Evolutionary conservation across 1,284 basidiomycete species (phyloP).

Genomic region (Kwoniella shivajii): DNA sequence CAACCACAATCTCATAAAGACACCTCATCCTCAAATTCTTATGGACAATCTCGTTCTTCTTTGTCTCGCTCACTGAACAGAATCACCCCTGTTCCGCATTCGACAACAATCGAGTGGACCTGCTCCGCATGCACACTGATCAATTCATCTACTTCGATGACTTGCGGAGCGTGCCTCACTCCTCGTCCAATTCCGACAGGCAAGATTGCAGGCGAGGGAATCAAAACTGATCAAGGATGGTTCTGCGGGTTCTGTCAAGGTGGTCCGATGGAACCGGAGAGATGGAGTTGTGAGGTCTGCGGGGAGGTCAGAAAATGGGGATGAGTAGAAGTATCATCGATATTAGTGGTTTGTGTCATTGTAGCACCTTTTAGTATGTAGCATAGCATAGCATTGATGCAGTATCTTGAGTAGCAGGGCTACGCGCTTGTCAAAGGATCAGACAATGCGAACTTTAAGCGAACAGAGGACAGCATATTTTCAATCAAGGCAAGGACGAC

Average conservation of each 20-base stretch:
- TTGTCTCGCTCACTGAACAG: not conserved
- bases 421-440: too few relatives aligned
- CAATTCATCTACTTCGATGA: slow-evolving; percentile 59
- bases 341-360: too few relatives aligned
- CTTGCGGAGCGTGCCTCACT: slow-evolving; percentile 67
- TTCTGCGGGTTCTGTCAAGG: slow-evolving; percentile 67
- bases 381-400: too few relatives aligned
- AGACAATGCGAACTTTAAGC: too few relatives aligned
- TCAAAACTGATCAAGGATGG: slow-evolving; percentile 60
- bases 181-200: slow-evolving; percentile 55
- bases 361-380: too few relatives aligned
- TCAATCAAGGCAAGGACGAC: too few relatives aligned
- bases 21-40: too few relatives aligned
- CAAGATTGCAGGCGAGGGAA: slow-evolving; percentile 1
- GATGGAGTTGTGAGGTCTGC: slow-evolving; percentile 75
- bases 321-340: slow-evolving; percentile 20
- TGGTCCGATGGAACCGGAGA: slow-evolving; percentile 63
- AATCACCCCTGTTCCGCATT: not conserved
- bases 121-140: slow-evolving; percentile 72
- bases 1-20: too few relatives aligned
- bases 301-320: slow-evolving; percentile 64
- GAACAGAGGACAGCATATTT: too few relatives aligned
- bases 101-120: slow-evolving; percentile 59
- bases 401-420: too few relatives aligned
- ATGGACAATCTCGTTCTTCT: too few relatives aligned